Evolutionary conservation across 176 grass and related monocot species (phyloP).

Genomic region (Cenchrus purpureus): DNA sequence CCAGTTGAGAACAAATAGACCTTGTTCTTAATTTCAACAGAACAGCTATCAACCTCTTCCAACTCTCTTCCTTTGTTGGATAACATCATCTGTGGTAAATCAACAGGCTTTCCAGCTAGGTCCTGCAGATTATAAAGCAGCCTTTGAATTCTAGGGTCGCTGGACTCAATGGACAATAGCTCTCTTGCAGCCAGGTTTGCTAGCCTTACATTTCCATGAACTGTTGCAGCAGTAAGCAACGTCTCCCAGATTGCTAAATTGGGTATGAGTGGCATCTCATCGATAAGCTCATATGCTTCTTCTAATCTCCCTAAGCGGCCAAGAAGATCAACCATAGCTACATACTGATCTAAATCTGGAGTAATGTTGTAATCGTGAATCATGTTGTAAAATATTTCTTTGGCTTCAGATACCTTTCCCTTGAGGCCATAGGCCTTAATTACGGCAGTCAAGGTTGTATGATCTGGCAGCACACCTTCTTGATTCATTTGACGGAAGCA

Average conservation of each 20-base stretch:
- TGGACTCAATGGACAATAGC: constrained; percentile 56
- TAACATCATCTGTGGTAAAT: constrained; percentile 35
- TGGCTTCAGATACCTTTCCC: constrained; percentile 56
- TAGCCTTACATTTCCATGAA: constrained; percentile 59
- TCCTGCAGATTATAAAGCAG: constrained; percentile 53
- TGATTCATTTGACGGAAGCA: constrained; percentile 65
- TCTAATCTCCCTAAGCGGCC: constrained; percentile 64
- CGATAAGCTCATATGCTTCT: constrained; percentile 69
- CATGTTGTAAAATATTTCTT: constrained; percentile 58
- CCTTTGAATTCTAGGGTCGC: constrained; percentile 46
- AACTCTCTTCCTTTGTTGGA: constrained; percentile 42
- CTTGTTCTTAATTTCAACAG: constrained; percentile 53
- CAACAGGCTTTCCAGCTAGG: constrained; percentile 46
- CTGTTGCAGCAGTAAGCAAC: constrained; percentile 60
- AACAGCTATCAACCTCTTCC: constrained; percentile 51
- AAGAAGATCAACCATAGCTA: constrained; percentile 61
- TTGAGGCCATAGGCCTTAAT: constrained; percentile 70
- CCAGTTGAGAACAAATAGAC: constrained; percentile 59
- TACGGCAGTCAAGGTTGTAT: constrained; percentile 60
- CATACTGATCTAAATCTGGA: constrained; percentile 68
- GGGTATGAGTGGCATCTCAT: constrained; percentile 60
- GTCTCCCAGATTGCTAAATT: constrained; percentile 62
- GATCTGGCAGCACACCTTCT: constrained; percentile 48
- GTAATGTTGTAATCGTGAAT: constrained; percentile 48
- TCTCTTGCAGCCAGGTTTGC: constrained; percentile 53